Base-by-base conservation (phyloP, 2,329 filamentous ascomycete genomes). In the Hypoxylon sp. region DNA sequence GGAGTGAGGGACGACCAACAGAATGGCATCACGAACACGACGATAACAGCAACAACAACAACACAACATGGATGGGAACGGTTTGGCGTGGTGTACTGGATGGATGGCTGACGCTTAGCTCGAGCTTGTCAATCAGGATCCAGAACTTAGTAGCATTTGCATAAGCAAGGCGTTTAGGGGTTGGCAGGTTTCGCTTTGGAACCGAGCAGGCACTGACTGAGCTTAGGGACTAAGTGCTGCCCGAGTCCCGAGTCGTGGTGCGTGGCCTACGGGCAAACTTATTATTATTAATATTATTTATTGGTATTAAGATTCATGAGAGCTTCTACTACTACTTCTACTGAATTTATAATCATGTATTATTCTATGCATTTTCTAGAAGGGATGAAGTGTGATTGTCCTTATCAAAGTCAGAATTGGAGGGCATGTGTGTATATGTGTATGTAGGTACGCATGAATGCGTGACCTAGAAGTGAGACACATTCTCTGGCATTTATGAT, bases 121-220 rank as follows among this genome's bases (percentile, higher is more conserved):
- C 13, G 33, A 37, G 33, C 48, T 50, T 46, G 63, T 61, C 42
- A 61, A 57, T 37, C 40, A 44, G 63, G 64, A 63, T 60, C 50
- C 61, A 49, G 46, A 44, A 66, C 54, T 62, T 4, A 17, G 7
- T 44, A 68, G 68, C 71, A 74, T 75, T 72, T 71, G 69, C 68
- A 71, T 71, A 60, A 72, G 72, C 72, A 65, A 53, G 72, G 72
- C 72, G 73, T 73, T 68, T 49, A 50, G 37, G 58, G 33, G 37
- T 27, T 6, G 14, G 64, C 27, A 20, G 35, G 48, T 48, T 61
- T 51, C 42, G 3, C 42, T 54, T 48, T 56, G 55, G 64, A 60
- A 60, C 35, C 48, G 25, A 33, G 25, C 14, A n/a, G 11, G 55
- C 14, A 30, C 10, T 37, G 10, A 7, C 7, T 37, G 8, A 13